A percentile compares a stretch with the other conserved stretches of the same genome.
Conservation (phyloP, 192 early-diverging fungal genomes). For the Geranomyces variabilis region DNA sequence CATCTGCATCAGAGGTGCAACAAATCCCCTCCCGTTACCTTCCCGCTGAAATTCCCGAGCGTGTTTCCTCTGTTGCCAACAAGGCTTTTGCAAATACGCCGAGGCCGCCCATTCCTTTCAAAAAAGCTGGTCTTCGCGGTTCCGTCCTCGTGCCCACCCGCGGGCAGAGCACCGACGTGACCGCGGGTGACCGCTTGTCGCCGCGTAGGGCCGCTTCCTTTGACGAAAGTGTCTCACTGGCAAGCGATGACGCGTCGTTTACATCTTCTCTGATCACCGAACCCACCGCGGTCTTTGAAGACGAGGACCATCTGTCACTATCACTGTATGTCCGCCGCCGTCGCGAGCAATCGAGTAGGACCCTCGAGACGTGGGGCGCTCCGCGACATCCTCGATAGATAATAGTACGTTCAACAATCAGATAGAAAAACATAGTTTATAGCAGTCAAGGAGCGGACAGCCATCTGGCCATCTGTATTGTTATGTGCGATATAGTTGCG, state of each 20-base stretch:
- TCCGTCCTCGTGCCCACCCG: constrained; percentile 30
- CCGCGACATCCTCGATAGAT: too few species aligned
- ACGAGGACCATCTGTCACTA: constrained; percentile 3
- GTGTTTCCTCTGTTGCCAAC: constrained; percentile 4
- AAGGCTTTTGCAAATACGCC: neutral
- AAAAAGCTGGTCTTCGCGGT: constrained; percentile 27
- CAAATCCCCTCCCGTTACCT: constrained; percentile 21
- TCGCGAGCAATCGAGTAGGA: neutral
- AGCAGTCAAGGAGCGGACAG: too few species aligned
- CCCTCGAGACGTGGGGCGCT: too few species aligned
- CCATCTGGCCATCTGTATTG: too few species aligned
- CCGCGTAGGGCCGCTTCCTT: neutral
- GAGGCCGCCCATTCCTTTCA: constrained; percentile 24
- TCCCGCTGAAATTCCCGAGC: neutral
- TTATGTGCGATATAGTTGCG: too few species aligned
- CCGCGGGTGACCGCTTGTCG: neutral
- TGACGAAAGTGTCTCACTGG: neutral
- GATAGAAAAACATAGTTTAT: too few species aligned
- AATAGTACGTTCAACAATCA: too few species aligned
- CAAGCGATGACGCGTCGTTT: neutral
- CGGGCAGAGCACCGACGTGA: neutral
- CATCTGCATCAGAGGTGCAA: neutral
- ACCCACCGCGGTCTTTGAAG: neutral
- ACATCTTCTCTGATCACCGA: constrained; percentile 2
- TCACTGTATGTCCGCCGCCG: neutral